Percentiles rank a stretch among this genome's conserved stretches.
phyloP scores from a whole-genome alignment of 225 moss, liverwort and hornwort species.

The Neckera pumila region DNA sequence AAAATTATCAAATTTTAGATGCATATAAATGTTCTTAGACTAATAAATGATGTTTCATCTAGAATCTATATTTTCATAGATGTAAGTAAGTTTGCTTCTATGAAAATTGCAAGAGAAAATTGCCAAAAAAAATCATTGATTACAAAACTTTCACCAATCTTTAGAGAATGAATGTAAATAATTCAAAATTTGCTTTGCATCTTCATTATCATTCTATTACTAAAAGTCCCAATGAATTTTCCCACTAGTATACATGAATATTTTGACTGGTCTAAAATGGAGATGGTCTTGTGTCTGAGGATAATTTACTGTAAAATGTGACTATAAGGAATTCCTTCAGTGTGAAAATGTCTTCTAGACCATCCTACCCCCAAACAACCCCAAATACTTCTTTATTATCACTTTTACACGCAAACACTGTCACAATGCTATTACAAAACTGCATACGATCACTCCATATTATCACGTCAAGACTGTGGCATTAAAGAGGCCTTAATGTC shows the following conservation, averaged over 20 bases:
- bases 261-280: neutral
- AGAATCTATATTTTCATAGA: neutral
- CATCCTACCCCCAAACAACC: neutral
- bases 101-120: fast-evolving
- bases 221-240: neutral
- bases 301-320: neutral
- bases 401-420: neutral
- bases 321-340: neutral
- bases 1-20: neutral
- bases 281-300: no score
- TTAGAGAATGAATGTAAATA: neutral
- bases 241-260: no score
- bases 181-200: neutral
- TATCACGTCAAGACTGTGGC: neutral
- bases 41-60: neutral
- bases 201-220: neutral
- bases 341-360: neutral
- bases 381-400: neutral
- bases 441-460: neutral
- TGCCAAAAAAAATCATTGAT: fast-evolving
- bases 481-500: neutral
- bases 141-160: neutral
- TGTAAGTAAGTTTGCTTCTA: fast-evolving
- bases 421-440: neutral
- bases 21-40: neutral